Evolutionary conservation across 768 basidiomycete genomes (phyloP), one percentile per base, ranked within the genome.

Genomic region (Amanita phalloides): DNA sequence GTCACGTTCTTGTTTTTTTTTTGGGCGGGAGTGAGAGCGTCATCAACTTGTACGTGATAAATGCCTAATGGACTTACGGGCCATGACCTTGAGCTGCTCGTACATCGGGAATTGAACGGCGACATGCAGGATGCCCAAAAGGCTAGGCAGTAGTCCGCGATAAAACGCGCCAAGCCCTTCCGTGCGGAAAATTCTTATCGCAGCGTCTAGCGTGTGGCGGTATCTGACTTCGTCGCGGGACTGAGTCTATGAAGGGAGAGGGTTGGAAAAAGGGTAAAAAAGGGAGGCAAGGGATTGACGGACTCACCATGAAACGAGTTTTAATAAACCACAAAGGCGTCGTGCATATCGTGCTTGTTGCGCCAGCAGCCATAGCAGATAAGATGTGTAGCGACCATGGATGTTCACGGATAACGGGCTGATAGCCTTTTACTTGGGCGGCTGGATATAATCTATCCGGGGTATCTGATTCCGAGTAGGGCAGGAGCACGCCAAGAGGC

Each of bases 311-410:
- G 71, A 98, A 97, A 26, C 96, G 82, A 21, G 95, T 98, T 73
- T 97, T 98, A 66, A 99, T 93, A 38, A 99, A 92, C 96, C 96
- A 99, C 6, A 99, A 67, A 0, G 96, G 96, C 68, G 91, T 97
- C 23, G 96, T 98, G 61, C 85, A 85, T 48, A 91, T 80, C 5
- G 96, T 96, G 61, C 95, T 94, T 17, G 86, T 73, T 4, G 90
- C 94, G 10, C 96, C 96, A 1, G 95, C 96, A 41, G 80, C 75
- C 95, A 99, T 97, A 4, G 96, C 94, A 5, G 96, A 95, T 5
- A 91, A 65, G 55, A 99, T 88, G 59, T 99, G 95, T 4, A 90
- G 69, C 4, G 82, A 74, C 90, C 88, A 90, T 2, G 87, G 81
- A 61, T 90, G 88, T 58, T 90, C 87, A 26, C 87, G 77, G 61